These are phyloP conservation scores for Agarophyton chilense DNA, from an alignment of 23 red algal genomes.

Conservation along the genomic window DNA sequence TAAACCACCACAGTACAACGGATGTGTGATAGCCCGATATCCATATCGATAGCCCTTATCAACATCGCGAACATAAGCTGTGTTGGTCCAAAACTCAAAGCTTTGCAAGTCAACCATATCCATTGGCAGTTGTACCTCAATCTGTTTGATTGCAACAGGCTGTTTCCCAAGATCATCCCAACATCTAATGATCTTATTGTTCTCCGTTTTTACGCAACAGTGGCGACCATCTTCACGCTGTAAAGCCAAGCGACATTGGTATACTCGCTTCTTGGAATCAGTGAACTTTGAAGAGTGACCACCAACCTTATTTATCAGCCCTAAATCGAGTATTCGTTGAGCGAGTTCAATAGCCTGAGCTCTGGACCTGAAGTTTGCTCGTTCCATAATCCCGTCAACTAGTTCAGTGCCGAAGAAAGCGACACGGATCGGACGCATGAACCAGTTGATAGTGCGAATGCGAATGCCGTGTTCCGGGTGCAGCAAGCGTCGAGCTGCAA, in stretches of 20 bases:
- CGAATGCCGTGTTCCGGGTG: slow-evolving; percentile 56
- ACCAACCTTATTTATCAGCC: slow-evolving; percentile 40
- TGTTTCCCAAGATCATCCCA: slow-evolving; percentile 22
- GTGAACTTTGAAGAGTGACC: slow-evolving; percentile 14
- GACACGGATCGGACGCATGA: slow-evolving; percentile 39
- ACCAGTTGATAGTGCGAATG: slow-evolving; percentile 56
- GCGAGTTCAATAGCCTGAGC: slow-evolving; percentile 43
- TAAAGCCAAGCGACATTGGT: slow-evolving; percentile 35
- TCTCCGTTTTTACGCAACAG: slow-evolving; percentile 6
- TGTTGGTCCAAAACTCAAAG: slow-evolving; percentile 69
- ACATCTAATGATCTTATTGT: slow-evolving; percentile 4
- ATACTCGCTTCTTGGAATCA: slow-evolving; percentile 47
- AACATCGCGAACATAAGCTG: slow-evolving; percentile 46
- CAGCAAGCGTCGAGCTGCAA: slow-evolving; percentile 49
- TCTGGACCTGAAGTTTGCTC: slow-evolving; percentile 35
- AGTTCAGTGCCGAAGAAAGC: slow-evolving; percentile 62
- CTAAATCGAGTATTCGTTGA: slow-evolving; percentile 46
- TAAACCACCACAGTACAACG: slow-evolving; percentile 48
- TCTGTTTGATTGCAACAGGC: slow-evolving; percentile 21
- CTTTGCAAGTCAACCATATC: slow-evolving; percentile 76
- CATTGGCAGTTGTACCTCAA: slow-evolving; percentile 60
- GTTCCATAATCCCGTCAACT: slow-evolving; percentile 76
- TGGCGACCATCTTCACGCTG: slow-evolving; percentile 60
- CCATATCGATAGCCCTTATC: slow-evolving; percentile 65
- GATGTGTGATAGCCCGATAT: slow-evolving; percentile 73